A percentile compares a stretch with the other conserved stretches of the same genome.
Conservation (phyloP, 805 yeast species). For the Saturnispora gosingensis region DNA sequence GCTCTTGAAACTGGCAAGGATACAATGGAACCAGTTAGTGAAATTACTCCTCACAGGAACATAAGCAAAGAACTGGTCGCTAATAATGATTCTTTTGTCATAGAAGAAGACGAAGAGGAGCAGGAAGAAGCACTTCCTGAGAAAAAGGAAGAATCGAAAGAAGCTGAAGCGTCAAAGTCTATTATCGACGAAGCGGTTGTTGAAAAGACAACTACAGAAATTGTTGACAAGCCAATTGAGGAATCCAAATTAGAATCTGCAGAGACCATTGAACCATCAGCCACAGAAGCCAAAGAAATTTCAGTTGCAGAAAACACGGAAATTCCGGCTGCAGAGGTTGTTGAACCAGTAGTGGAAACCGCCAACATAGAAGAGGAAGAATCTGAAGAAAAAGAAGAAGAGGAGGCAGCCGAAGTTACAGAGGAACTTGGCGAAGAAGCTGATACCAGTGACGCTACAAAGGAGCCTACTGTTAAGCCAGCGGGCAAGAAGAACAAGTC, state of each 20-base stretch:
- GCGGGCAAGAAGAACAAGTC: conserved; percentile 3
- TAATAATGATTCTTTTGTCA: conserved; percentile 22
- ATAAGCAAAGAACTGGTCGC: conserved; percentile 12
- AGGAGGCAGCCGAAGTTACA: neutral
- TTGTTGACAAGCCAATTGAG: neutral
- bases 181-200: neutral
- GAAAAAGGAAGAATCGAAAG: conserved; percentile 7
- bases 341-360: conserved; percentile 4
- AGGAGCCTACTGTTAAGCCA: neutral
- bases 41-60: conserved; percentile 6
- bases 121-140: conserved; percentile 11
- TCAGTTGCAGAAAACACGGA: conserved; percentile 3
- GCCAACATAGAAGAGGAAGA: neutral
- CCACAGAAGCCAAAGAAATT: conserved; percentile 8
- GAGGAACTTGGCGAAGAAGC: neutral
- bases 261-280: neutral
- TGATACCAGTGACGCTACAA: neutral
- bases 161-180: neutral
- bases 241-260: neutral
- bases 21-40: neutral
- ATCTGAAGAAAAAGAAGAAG: neutral
- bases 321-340: neutral
- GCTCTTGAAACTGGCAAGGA: conserved; percentile 4
- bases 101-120: conserved; percentile 22
- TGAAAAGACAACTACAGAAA: conserved; percentile 5